Evolutionary conservation across 495 filamentous ascomycete species (phyloP), one percentile per base, ranked within the genome.

Genomic region (Melanomma pulvis-pyrius): DNA sequence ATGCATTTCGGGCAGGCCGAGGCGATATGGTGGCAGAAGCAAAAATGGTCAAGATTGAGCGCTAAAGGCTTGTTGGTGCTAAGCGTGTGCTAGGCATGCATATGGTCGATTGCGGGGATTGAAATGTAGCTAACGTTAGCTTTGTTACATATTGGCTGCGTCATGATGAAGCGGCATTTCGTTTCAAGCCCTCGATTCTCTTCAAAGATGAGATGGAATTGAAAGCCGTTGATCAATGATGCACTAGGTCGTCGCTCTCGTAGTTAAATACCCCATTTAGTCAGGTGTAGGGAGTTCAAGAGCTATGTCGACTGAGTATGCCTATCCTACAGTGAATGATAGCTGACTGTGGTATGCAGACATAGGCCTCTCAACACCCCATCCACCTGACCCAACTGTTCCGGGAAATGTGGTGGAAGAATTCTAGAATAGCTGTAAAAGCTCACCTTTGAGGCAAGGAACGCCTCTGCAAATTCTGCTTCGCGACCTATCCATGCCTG

Each of bases 41-140:
- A 44, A 44, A 17, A 44, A 15, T 15, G 39, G 13, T 44, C 8
- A 36, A 53, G 13, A 17, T 15, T 47, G 63, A 54, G n/a, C 26
- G 21, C 63, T 65, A 65, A 47, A 7, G 32, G 6, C 47, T 46
- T 65, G 54, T 41, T 29, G 39, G 39, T 32, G 63, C 63, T 65
- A 53, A 52, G 63, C 47, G 46, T 65, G 39, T 32, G 63, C 63
- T 65, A 53, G 41, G 63, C 47, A 29, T 65, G 17, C 24, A 58
- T 44, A n/a, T 17, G n/a, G 4, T 44, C n/a, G 9, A 44, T n/a
- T 44, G 59, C 24, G 59, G 46, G 47, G 48, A 52, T 24, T 53
- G 50, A 53, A 47, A 28, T 28, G 7, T 11, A 13, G 25, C 34
- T n/a, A 44, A n/a, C n/a, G n/a, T n/a, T n/a, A n/a, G n/a, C n/a